A percentile compares a stretch with the other conserved stretches of the same genome.
These are phyloP conservation scores for Colletotrichum sp. DNA, from an alignment of 2,329 filamentous ascomycete genomes.

Conservation along the genomic window DNA sequence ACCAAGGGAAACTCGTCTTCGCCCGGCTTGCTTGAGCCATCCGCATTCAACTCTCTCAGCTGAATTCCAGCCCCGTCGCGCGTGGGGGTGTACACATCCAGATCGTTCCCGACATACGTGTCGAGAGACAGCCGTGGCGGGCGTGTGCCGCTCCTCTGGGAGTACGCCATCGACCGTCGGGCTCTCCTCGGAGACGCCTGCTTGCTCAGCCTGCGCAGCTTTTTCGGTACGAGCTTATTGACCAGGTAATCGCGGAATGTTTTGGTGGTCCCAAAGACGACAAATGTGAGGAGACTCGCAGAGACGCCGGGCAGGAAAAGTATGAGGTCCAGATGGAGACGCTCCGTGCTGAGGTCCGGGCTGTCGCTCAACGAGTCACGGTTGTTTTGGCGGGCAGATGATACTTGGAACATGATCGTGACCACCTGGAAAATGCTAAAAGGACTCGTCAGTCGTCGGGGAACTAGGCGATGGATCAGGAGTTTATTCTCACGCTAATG, in stretches of 20 bases:
- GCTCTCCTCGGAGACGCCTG: not conserved
- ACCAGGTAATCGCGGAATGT: conserved; percentile 26
- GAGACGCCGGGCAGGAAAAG: conserved; percentile 30
- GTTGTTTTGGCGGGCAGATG: conserved; percentile 34
- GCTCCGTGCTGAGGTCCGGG: conserved; percentile 36
- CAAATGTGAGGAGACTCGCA: conserved; percentile 25
- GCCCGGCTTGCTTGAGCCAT: not conserved
- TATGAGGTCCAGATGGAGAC: conserved; percentile 22
- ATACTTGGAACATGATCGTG: conserved; percentile 42
- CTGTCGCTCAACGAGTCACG: conserved; percentile 27
- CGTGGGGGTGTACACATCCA: not conserved
- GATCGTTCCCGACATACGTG: not conserved
- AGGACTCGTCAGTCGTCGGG: not conserved
- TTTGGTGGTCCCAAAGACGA: conserved; percentile 30
- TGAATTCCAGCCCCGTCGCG: not conserved
- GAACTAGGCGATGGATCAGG: not conserved
- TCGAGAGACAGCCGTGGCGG: conserved; percentile 5
- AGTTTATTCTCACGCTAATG: conserved; percentile 36
- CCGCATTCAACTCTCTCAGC: not conserved
- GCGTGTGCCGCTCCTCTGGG: not conserved
- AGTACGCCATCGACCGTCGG: not conserved
- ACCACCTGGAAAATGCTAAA: conserved; percentile 39
- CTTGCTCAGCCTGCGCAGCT: not conserved
- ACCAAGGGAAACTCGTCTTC: conserved; percentile 10
- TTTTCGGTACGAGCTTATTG: conserved; percentile 20